Conservation (phyloP, 2,329 filamentous ascomycete species). For the Sclerotinia glacialis region DNA sequence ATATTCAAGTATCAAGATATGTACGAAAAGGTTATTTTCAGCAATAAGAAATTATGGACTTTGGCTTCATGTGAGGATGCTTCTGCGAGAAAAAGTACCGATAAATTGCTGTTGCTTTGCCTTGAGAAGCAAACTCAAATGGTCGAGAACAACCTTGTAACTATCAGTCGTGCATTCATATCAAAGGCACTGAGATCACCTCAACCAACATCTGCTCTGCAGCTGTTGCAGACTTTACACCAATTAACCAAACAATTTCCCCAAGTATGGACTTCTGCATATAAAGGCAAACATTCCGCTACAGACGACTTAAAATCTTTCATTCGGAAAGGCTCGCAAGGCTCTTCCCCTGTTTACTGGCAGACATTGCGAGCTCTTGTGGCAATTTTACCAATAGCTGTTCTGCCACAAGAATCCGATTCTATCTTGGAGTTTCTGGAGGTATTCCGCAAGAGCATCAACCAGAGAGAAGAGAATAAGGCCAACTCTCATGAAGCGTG, state of each 20-base stretch:
- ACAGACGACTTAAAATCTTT: constrained; percentile 64
- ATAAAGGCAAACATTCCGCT: constrained; percentile 53
- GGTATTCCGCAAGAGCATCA: constrained; percentile 68
- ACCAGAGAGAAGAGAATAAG: constrained; percentile 70
- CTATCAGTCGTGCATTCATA: constrained; percentile 60
- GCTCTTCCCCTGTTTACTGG: constrained; percentile 74
- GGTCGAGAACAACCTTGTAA: constrained; percentile 49
- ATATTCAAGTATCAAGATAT: constrained; percentile 57
- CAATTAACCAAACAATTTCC: constrained; percentile 63
- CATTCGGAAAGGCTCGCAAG: constrained; percentile 79
- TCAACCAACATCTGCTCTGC: constrained; percentile 71
- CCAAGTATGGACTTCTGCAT: constrained; percentile 67
- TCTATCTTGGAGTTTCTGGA: constrained; percentile 60
- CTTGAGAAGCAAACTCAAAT: constrained; percentile 48
- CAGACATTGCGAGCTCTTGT: constrained; percentile 62
- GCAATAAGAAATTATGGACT: constrained; percentile 62
- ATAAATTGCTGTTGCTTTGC: constrained; percentile 50
- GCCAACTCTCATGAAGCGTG: constrained; percentile 68
- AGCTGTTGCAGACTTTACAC: constrained; percentile 66
- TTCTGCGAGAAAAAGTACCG: constrained; percentile 50
- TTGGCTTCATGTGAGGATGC: constrained; percentile 61
- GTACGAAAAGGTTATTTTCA: constrained; percentile 65
- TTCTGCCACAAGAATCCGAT: constrained; percentile 54
- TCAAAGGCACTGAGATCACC: constrained; percentile 69
- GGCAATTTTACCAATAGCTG: constrained; percentile 50